Percentiles rank a stretch among this genome's conserved stretches.
Conservation (phyloP, 148 eudicot genomes). For the Chenopodium berlandieri region DNA sequence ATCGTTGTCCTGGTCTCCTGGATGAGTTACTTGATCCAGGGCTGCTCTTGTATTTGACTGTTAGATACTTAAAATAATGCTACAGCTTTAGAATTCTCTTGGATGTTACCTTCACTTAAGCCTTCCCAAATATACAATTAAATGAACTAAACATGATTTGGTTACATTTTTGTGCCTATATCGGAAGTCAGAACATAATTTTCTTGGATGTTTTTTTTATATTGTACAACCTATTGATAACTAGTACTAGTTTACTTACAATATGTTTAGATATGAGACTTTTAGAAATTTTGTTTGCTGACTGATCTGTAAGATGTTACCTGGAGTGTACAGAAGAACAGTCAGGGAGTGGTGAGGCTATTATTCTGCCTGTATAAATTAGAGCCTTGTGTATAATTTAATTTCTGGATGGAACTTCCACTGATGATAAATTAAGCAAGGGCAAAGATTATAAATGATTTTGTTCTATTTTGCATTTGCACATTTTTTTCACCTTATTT, state of each 20-base stretch:
- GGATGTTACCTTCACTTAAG: not conserved
- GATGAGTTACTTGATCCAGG: not conserved
- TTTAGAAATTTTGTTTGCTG: not conserved
- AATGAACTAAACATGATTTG: not conserved
- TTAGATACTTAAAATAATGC: not conserved
- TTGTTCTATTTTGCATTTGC: too few relatives aligned
- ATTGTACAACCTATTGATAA: not conserved
- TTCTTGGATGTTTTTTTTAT: not conserved
- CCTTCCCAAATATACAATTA: not conserved
- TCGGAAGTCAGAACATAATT: not conserved
- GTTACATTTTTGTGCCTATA: not conserved
- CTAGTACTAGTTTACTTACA: not conserved
- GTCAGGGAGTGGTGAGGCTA: not conserved
- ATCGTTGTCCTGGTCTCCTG: not conserved
- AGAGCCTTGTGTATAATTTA: not conserved
- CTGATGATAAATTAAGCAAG: not conserved
- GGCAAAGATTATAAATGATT: not conserved
- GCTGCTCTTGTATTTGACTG: not conserved
- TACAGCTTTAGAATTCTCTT: not conserved
- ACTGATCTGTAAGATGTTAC: not conserved
- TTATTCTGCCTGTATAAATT: not conserved
- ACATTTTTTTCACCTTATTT: conserved; percentile 3
- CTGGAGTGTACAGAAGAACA: not conserved
- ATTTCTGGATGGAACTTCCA: not conserved
- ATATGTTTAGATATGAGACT: not conserved